Percentiles rank a stretch among this genome's conserved stretches.
Evolutionary conservation across 208 protist genomes (phyloP).

Genomic region (Acanthamoeba royreba): DNA sequence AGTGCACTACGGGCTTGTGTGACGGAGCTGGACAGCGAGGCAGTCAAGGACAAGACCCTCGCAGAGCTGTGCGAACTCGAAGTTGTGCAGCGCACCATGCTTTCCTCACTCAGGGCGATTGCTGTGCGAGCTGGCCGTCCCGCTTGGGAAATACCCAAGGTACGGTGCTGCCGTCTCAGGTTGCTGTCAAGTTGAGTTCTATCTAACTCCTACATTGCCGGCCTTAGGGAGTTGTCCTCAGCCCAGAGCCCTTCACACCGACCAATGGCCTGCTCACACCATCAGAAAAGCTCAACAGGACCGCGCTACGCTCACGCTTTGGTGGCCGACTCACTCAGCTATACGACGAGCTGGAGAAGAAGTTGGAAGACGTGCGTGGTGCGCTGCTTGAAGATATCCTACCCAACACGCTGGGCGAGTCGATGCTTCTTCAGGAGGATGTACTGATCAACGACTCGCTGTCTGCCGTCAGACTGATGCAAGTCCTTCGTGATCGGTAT

Average conservation of each 20-base stretch:
- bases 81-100: slow-evolving; percentile 55
- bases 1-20: slow-evolving; percentile 38
- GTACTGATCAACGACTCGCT: not conserved
- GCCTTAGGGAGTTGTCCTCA: slow-evolving; percentile 61
- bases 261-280: slow-evolving; percentile 82
- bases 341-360: not conserved
- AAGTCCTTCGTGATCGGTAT: not conserved
- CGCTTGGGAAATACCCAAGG: slow-evolving; percentile 12
- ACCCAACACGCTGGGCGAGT: not conserved
- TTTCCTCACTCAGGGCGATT: not conserved
- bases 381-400: not conserved
- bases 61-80: not conserved
- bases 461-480: not conserved
- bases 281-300: slow-evolving; percentile 80
- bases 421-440: not conserved
- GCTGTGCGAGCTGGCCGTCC: not conserved
- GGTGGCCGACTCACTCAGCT: not conserved
- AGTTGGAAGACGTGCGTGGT: not conserved
- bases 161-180: slow-evolving; percentile 55
- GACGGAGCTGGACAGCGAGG: not conserved
- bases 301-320: not conserved
- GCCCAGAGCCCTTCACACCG: slow-evolving; percentile 64
- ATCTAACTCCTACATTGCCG: no score
- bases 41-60: not conserved
- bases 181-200: not conserved